phyloP scores from a whole-genome alignment of 2,329 filamentous ascomycete species.

The Botrytis galanthina region DNA sequence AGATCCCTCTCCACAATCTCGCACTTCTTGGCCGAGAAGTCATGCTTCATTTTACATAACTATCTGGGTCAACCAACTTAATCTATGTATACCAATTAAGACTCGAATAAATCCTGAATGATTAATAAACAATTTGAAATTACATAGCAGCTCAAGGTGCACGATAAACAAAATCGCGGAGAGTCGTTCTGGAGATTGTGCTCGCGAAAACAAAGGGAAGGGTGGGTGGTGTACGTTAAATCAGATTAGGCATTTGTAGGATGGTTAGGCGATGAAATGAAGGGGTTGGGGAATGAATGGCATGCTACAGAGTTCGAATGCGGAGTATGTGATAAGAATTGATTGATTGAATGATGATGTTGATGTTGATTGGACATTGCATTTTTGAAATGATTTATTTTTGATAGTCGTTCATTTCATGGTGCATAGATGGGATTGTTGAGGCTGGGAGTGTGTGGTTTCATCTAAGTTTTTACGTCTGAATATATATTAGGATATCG shows the following conservation, averaged over 20 bases:
- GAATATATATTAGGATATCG: neutral
- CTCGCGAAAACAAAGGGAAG: neutral
- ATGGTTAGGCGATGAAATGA: neutral
- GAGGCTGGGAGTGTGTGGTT: neutral
- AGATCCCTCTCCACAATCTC: neutral
- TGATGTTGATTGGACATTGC: neutral
- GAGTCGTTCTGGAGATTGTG: neutral
- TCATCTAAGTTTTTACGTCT: fast-evolving
- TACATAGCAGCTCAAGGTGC: neutral
- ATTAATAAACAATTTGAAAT: neutral
- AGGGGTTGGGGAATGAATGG: neutral
- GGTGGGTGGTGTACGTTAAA: neutral
- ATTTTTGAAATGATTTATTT: neutral
- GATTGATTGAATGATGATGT: neutral
- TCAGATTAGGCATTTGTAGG: neutral
- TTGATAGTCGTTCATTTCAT: fast-evolving
- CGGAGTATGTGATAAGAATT: neutral
- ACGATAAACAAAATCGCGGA: neutral
- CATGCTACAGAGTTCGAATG: neutral
- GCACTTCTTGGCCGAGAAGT: neutral
- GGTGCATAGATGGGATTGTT: neutral
- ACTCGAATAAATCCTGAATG: neutral
- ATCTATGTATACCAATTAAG: neutral
- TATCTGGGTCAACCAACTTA: neutral
- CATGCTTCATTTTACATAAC: fast-evolving